Conservation (phyloP, 1,284 basidiomycete genomes). For the Boletus smithii region DNA sequence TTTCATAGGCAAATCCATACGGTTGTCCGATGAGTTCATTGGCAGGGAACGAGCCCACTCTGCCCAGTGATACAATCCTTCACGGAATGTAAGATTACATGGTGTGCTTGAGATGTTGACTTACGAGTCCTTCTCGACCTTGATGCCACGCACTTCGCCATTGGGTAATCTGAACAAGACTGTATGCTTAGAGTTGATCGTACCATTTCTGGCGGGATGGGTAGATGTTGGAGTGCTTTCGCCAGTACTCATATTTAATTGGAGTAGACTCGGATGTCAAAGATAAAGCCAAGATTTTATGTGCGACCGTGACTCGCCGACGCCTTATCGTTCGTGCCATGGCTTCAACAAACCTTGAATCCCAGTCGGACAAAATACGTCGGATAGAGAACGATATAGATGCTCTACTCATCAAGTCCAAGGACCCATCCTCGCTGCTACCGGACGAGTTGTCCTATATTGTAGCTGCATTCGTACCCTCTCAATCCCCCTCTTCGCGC, state of each 20-base stretch:
- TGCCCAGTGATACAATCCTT: conserved; percentile 67
- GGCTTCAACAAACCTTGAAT: conserved; percentile 5
- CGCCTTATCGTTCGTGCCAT: conserved; percentile 3
- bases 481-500: conserved; percentile 41
- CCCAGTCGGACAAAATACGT: too few species aligned
- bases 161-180: conserved; percentile 68
- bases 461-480: conserved; percentile 53
- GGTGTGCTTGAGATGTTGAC: conserved; percentile 24
- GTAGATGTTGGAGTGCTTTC: conserved; percentile 6
- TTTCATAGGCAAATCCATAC: conserved; percentile 77
- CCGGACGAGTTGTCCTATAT: conserved; percentile 57
- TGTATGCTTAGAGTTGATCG: conserved; percentile 58
- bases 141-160: conserved; percentile 64
- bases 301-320: neutral
- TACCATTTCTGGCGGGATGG: conserved; percentile 25
- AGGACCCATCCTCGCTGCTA: conserved; percentile 36
- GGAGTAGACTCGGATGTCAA: neutral
- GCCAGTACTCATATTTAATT: conserved; percentile 13
- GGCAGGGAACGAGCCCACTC: conserved; percentile 69
- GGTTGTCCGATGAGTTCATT: conserved; percentile 69
- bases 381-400: too few species aligned
- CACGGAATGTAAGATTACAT: conserved; percentile 12
- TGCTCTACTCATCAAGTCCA: conserved; percentile 36
- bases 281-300: neutral
- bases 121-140: conserved; percentile 64